Evolutionary conservation across 164 flowering plant genomes (phyloP), one percentile per base, ranked within the genome.

Genomic region (Magnolia changhungtana): DNA sequence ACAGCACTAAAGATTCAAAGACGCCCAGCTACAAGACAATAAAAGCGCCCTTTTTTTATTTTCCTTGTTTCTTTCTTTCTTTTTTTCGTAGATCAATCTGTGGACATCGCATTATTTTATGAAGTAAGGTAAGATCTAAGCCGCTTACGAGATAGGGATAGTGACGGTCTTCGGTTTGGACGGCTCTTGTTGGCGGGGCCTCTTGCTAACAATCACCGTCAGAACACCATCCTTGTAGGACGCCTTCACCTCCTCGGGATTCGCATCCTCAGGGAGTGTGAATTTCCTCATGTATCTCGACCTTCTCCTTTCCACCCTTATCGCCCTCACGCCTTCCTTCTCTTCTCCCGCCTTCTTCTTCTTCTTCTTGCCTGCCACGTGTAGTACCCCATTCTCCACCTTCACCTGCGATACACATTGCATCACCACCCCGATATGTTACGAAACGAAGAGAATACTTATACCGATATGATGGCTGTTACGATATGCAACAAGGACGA

Each of bases 321-420:
- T 78, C 24, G 64, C 74, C 74, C 72, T 78, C 59, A 14, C 71
- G 2, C 31, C 80, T 72, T 61, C 74, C 13, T n/a, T 59, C 59
- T 45, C 71, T 8, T 3, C 50, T 13, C 52, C 64, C 71, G 24
- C 63, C 78, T 72, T 72, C 78, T 67, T 75, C 78, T 72, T 72
- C 78, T 67, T 75, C 71, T 68, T 75, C 71, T 81, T 78, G 23
- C 81, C 79, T 6, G 72, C 24, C 31, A 78, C 75, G 29, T 81
- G 79, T 13, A 78, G 74, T 0, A 78, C 27, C 65, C 83, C 83
- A 69, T 81, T 78, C 73, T 81, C 81, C 50, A 81, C 81, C 76
- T 75, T 81, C 66, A 81, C 83, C 81, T 78, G 64, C 8, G 29
- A 37, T 37, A 37, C 45, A 37, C 45, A 37, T 37, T 3, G 45